Percentiles rank a stretch among this genome's conserved stretches.
Conservation (phyloP, 345 rosid species). For the Anacardium occidentale region DNA sequence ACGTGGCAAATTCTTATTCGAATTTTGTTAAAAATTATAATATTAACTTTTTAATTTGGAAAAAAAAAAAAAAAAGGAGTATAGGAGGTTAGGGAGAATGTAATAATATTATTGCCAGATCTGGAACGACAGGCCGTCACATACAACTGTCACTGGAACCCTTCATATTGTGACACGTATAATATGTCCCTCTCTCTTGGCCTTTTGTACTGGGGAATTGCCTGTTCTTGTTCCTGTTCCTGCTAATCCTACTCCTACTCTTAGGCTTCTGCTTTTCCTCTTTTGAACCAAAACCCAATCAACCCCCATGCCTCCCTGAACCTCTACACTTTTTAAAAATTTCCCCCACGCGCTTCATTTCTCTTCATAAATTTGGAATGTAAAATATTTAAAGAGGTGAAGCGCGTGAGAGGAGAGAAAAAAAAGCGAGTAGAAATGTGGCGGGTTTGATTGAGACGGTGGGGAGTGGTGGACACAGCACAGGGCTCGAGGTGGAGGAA, state of each 20-base stretch:
- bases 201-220: neutral
- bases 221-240: neutral
- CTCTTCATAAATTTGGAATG: neutral
- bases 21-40: too few relatives aligned
- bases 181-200: neutral
- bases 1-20: too few relatives aligned
- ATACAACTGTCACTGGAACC: neutral
- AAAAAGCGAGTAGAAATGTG: neutral
- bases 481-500: slow-evolving; percentile 31
- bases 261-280: neutral
- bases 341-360: too few relatives aligned
- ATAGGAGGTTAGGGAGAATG: slow-evolving; percentile 14
- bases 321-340: too few relatives aligned
- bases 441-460: slow-evolving; percentile 21
- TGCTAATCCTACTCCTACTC: neutral
- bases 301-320: too few relatives aligned
- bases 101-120: neutral
- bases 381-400: neutral
- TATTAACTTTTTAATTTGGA: too few relatives aligned
- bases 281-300: neutral
- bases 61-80: neutral
- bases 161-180: slow-evolving; percentile 16
- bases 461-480: slow-evolving; percentile 5
- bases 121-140: slow-evolving; percentile 17
- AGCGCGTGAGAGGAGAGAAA: neutral